Evolutionary conservation across 495 filamentous ascomycete species (phyloP), one percentile per base, ranked within the genome.

Genomic region (Aspergillus mulundensis): DNA sequence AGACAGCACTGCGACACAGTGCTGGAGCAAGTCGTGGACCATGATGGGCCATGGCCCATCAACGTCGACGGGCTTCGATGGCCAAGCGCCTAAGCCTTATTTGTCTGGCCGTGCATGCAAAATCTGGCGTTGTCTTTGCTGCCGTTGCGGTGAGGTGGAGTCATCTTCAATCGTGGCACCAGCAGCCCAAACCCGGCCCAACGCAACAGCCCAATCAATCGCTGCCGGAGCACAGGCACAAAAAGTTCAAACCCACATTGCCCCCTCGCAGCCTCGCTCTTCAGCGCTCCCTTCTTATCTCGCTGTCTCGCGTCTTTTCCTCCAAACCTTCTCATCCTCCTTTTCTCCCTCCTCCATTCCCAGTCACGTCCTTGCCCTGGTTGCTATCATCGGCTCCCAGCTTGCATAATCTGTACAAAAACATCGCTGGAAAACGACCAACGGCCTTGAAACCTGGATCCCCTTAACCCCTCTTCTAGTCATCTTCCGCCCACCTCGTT

Each of bases 111-210:
- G 50, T 70, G 68, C 68, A 72, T 71, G 65, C 70, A 53, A 30
- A 52, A 45, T 57, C 19, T 52, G 39, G 20, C 38, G 38, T 48
- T 50, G 52, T 41, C 49, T 53, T 49, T 8, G 5, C 32, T 36
- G 32, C 32, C 11, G 45, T 47, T 25, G 23, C 25, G 45, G 43
- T 50, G 54, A 40, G 50, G 45, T 51, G 50, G 50, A 56, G 53
- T 59, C 55, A 56, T 50, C 45, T 24, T 28, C 5, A 64, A 68
- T 75, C 72, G 72, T 75, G 73, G 72, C 72, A 75, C 71, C 72
- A 62, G 61, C 59, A 62, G 59, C 60, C 70, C 62, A 67, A 72
- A 72, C 50, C 70, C 69, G 65, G 72, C 72, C 72, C 72, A 74
- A n/a, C n/a, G n/a, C n/a, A n/a, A 76, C 70, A 66, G 61, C 68